Conservation (phyloP, 2,329 filamentous ascomycete species). For the Fusarium redolens region DNA sequence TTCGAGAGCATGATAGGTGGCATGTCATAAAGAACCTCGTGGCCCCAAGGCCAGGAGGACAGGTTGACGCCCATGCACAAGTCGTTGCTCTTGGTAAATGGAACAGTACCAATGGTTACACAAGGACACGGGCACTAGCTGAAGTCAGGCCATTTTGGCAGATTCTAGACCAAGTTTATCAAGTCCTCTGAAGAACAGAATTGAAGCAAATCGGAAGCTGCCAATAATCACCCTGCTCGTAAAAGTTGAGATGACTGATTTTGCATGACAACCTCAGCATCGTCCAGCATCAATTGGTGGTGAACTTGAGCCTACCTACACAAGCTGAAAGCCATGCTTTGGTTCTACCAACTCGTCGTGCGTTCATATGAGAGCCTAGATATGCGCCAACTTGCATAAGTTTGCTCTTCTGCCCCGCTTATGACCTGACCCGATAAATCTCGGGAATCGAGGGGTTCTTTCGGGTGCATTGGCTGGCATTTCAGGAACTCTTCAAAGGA, state of each 20-base stretch:
- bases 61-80: not conserved
- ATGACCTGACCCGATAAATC: slow-evolving; percentile 41
- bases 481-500: slow-evolving; percentile 9
- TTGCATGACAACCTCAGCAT: slow-evolving; percentile 3
- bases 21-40: not conserved
- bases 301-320: not conserved
- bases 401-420: slow-evolving; percentile 36
- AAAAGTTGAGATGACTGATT: slow-evolving; percentile 7
- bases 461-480: slow-evolving; percentile 10
- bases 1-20: slow-evolving; percentile 13
- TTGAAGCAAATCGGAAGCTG: slow-evolving; percentile 3
- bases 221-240: not conserved
- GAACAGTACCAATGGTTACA: slow-evolving; percentile 21
- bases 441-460: slow-evolving; percentile 33
- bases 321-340: not conserved
- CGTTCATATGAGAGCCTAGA: not conserved
- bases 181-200: not conserved
- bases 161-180: slow-evolving; percentile 25
- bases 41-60: not conserved
- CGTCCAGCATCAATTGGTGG: not conserved
- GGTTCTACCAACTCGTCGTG: not conserved
- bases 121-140: not conserved
- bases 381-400: slow-evolving; percentile 23
- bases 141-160: slow-evolving; percentile 27
- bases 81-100: not conserved